Evolutionary conservation across 768 basidiomycete species (phyloP), one percentile per base, ranked within the genome.

Genomic region (Leccinum rimulosum): DNA sequence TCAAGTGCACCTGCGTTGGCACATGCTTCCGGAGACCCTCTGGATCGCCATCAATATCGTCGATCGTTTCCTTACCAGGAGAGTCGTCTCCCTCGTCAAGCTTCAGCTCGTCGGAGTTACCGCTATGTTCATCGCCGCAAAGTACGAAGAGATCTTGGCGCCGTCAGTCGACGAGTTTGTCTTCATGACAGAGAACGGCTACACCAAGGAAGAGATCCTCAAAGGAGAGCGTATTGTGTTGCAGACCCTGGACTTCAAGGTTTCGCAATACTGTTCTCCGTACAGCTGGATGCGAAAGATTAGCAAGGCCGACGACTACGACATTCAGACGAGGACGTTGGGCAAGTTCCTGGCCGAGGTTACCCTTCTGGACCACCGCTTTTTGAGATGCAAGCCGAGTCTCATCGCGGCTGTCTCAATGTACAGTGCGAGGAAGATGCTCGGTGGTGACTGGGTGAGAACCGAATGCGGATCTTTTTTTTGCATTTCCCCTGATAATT

Each of bases 211-310:
- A 57, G 97, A 99, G 75, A 95, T 99, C 70, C 82, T 99, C 63
- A 98, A 97, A 75, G 97, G 97, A 71, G 97, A 99, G 76, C 87
- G 93, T 38, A 98, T 98, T 71, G 88, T 98, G 73, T 79, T 98
- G 59, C 93, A 95, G 78, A 92, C 93, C 31, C 84, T 99, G 55
- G 94, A 97, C 61, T 98, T 98, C 78, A 87, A 89, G 74, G 73
- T 99, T 75, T 98, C 95, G 60, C 88, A 95, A 61, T 99, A 99
- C 76, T 98, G 97, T 78, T 97, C 95, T 54, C 97, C 97, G 4
- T 98, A 98, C 79, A 94, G 91, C 73, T 98, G 97, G 96, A 95
- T 98, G 83, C 86, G 97, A 60, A 89, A 88, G 68, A 98, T 99
- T 72, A 95, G 93, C 83, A 97, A 95, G 74, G 96, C 97, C 36